Evolutionary conservation across 371 early-diverging fungal species (phyloP).

Genomic region (Thermomucor indicae-seudaticae): DNA sequence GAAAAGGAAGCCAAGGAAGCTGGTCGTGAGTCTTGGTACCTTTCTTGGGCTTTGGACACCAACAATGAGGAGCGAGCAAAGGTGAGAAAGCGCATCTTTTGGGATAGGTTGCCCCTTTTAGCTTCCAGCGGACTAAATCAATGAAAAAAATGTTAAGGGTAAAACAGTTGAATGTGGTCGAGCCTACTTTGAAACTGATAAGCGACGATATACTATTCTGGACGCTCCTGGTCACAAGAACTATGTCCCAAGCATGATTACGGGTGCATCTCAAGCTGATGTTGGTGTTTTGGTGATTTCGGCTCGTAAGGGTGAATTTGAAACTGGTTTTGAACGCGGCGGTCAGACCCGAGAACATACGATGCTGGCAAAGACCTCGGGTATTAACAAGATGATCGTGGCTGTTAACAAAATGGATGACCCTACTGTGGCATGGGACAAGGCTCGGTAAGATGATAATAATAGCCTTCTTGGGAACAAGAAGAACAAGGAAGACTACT

Average conservation of each 20-base stretch:
- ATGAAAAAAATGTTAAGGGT: too few relatives aligned
- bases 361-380: slow-evolving; percentile 95
- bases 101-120: too few relatives aligned
- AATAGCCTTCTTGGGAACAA: neutral
- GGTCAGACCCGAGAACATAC: slow-evolving; percentile 99
- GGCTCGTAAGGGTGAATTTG: slow-evolving; percentile 99
- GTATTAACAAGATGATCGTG: slow-evolving; percentile 87
- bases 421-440: slow-evolving; percentile 91
- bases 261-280: slow-evolving; percentile 97
- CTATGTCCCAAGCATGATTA: slow-evolving; percentile 99
- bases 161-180: slow-evolving; percentile 98
- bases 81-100: slow-evolving; percentile 39
- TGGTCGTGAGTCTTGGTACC: slow-evolving; percentile 95
- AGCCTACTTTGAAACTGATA: slow-evolving; percentile 96
- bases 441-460: slow-evolving; percentile 53
- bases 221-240: slow-evolving; percentile 99
- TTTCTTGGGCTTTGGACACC: slow-evolving; percentile 97
- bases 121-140: too few relatives aligned
- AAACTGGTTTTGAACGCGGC: slow-evolving; percentile 99
- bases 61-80: slow-evolving; percentile 95
- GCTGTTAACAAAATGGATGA: slow-evolving; percentile 99
- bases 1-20: slow-evolving; percentile 95
- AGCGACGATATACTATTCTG: slow-evolving; percentile 92
- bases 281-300: slow-evolving; percentile 96
- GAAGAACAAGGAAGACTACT: neutral